Conservation (phyloP, 129 eudicot genomes). For the Logfia minima region DNA sequence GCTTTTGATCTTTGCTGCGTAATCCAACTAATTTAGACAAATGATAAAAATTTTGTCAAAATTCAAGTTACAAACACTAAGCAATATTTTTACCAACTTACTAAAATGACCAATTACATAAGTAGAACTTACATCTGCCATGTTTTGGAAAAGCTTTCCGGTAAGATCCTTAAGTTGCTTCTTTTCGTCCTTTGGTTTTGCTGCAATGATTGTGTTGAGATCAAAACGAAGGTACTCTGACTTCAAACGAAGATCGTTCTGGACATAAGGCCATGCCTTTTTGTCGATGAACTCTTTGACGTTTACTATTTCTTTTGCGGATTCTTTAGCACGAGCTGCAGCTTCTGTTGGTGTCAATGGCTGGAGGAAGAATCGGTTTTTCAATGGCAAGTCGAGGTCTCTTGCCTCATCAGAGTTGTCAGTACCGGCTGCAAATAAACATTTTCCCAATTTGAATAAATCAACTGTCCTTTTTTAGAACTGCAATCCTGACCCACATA, state of each 20-base stretch:
- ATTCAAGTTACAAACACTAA: not conserved
- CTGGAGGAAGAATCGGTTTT: slow-evolving; percentile 72
- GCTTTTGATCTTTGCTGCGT: slow-evolving; percentile 96
- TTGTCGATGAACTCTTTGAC: slow-evolving; percentile 72
- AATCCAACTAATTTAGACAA: slow-evolving; percentile 60
- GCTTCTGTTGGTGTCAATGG: slow-evolving; percentile 76
- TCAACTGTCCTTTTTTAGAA: not conserved
- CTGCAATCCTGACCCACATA: not conserved
- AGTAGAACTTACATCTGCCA: slow-evolving; percentile 54
- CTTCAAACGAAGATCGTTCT: slow-evolving; percentile 79
- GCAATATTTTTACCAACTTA: not conserved
- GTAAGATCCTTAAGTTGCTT: slow-evolving; percentile 65
- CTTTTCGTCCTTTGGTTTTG: slow-evolving; percentile 83
- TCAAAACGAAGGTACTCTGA: slow-evolving; percentile 82
- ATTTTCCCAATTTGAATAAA: not conserved
- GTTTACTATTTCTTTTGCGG: slow-evolving; percentile 82
- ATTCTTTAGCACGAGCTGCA: slow-evolving; percentile 74
- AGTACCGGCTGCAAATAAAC: slow-evolving; percentile 76
- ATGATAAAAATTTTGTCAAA: not conserved
- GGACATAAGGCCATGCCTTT: slow-evolving; percentile 98
- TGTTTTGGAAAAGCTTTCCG: slow-evolving; percentile 67
- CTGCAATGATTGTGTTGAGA: slow-evolving; percentile 81
- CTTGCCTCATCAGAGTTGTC: slow-evolving; percentile 90
- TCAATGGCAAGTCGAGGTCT: slow-evolving; percentile 63
- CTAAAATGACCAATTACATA: not conserved